Conservation (phyloP, 2,329 filamentous ascomycete species). For the Arthroderma uncinatum region DNA sequence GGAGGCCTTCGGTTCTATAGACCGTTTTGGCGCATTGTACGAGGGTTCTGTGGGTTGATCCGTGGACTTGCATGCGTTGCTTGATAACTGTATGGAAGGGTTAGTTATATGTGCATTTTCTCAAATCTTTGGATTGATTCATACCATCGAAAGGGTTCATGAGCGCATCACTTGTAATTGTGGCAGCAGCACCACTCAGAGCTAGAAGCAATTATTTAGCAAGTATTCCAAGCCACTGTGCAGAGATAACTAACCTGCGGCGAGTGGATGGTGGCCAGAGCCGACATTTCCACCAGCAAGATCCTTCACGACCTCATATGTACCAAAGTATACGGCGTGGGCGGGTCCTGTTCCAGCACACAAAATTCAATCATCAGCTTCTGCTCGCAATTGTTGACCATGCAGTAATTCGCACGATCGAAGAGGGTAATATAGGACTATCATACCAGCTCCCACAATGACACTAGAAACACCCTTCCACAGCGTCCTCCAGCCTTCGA, state of each 20-base stretch:
- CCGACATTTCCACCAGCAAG: slow-evolving; percentile 83
- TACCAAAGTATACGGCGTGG: slow-evolving; percentile 96
- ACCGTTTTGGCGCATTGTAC: slow-evolving; percentile 77
- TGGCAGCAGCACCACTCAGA: slow-evolving; percentile 84
- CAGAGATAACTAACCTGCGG: slow-evolving; percentile 56
- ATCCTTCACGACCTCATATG: slow-evolving; percentile 95
- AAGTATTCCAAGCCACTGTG: neutral
- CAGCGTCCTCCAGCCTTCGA: slow-evolving; percentile 79
- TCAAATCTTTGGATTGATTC: slow-evolving; percentile 18
- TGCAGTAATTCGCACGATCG: neutral
- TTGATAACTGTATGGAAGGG: slow-evolving; percentile 65
- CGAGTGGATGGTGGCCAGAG: slow-evolving; percentile 77
- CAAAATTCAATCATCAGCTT: neutral
- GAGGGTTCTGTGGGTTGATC: slow-evolving; percentile 84
- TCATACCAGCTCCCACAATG: slow-evolving; percentile 78
- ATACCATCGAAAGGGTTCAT: slow-evolving; percentile 99
- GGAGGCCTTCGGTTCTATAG: slow-evolving; percentile 74
- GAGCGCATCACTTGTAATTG: slow-evolving; percentile 91
- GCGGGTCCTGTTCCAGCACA: slow-evolving; percentile 58
- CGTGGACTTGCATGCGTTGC: slow-evolving; percentile 96
- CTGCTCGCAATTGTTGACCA: neutral
- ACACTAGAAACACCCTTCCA: slow-evolving; percentile 97
- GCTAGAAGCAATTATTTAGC: slow-evolving; percentile 41
- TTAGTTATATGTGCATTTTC: neutral
- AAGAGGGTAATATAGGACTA: neutral